Base-by-base conservation (phyloP, 2,329 filamentous ascomycete species). In the Nemania sp. region DNA sequence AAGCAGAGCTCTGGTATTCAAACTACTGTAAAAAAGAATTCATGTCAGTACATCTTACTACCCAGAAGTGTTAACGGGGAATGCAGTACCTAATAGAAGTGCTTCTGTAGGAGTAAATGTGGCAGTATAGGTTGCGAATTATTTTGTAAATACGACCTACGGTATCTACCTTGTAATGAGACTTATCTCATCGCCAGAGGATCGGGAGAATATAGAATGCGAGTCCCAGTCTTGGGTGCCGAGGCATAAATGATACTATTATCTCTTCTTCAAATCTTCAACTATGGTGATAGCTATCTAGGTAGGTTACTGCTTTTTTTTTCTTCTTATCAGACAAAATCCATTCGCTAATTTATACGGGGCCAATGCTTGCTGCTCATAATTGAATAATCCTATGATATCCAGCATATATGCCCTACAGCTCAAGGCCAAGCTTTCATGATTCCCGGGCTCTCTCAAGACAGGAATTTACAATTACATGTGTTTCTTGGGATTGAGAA, bases 401-500 rank as follows among this genome's bases (percentile, higher is more conserved):
- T 53, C 51, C n/a, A 18, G 51, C 26, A 32, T 35, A 3, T 52
- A 10, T 32, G 3, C 18, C 18, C 20, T 5, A 27, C 35, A 32
- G 26, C 18, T 29, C 51, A 53, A 24, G 11, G n/a, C 26, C 49
- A 52, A 52, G 15, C 8, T 20, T 41, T 5, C 15, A 18, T 49
- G n/a, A n/a, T n/a, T n/a, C n/a, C n/a, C n/a, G n/a, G n/a, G n/a
- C n/a, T 38, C 56, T 22, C 18, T 47, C 11, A n/a, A 8, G 54
- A 57, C 45, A 20, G 24, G n/a, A 15, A 18, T 51, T 60, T 26
- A 45, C 18, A 13, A 45, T 32, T n/a, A 35, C 20, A 57, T 27
- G 38, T 53, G 55, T 49, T 62, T 51, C n/a, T 35, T 24, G 15
- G 24, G 32, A 38, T 35, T 35, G 32, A 35, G 32, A 35, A 35